Conservation (phyloP, 2,329 filamentous ascomycete species). For the Ophiocordyceps robertsii region DNA sequence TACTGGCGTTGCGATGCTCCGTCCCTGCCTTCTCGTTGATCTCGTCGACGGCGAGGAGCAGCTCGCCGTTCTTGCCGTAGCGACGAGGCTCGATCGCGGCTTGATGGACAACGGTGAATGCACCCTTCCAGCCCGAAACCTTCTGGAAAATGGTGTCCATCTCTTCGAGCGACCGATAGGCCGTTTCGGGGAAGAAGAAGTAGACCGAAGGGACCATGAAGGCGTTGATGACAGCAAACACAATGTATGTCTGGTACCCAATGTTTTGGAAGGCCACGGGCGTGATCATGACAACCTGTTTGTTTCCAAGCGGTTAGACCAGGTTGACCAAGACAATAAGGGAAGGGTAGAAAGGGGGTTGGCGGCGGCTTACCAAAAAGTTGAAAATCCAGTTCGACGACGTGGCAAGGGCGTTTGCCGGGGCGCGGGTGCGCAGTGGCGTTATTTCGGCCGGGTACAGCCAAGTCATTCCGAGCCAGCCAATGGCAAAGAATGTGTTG, state of each 20-base stretch:
- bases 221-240: slow-evolving; percentile 54
- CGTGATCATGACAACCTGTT: slow-evolving; percentile 45
- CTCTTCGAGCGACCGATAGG: slow-evolving; percentile 49
- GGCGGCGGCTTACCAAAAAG: slow-evolving; percentile 28
- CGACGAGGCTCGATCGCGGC: slow-evolving; percentile 35
- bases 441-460: slow-evolving; percentile 55
- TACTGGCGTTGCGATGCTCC: slow-evolving; percentile 14
- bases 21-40: slow-evolving; percentile 19
- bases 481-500: slow-evolving; percentile 43
- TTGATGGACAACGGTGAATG: slow-evolving; percentile 21
- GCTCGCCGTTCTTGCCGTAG: slow-evolving; percentile 46
- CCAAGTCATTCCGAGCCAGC: slow-evolving; percentile 47
- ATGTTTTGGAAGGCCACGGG: slow-evolving; percentile 45
- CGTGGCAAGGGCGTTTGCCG: slow-evolving; percentile 42
- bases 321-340: not conserved
- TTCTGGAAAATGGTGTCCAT: slow-evolving; percentile 54
- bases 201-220: slow-evolving; percentile 43
- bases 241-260: slow-evolving; percentile 46
- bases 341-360: too few relatives aligned
- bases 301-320: not conserved
- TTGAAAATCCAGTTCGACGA: slow-evolving; percentile 50
- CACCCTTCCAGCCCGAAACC: slow-evolving; percentile 27
- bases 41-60: slow-evolving; percentile 33
- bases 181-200: slow-evolving; percentile 53
- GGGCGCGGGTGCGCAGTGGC: slow-evolving; percentile 52